Conservation (phyloP, 768 basidiomycete genomes). For the Boletus huronensis region DNA sequence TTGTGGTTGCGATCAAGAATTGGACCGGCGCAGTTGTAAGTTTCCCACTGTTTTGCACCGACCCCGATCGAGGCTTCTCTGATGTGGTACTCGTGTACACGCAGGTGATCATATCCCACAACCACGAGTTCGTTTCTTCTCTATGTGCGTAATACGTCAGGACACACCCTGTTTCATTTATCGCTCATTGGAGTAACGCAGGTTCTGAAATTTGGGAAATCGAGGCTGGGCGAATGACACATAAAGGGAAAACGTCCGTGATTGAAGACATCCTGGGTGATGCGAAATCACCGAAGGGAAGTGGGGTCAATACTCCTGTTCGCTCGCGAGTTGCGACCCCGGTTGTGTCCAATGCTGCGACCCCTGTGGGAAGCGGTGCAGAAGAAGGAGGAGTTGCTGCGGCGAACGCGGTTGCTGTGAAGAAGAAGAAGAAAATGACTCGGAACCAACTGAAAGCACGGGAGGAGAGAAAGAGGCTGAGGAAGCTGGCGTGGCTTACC, state of each 20-base stretch:
- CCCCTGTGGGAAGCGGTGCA: constrained; percentile 76
- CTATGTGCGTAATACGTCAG: constrained; percentile 54
- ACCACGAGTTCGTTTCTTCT: constrained; percentile 81
- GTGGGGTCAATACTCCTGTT: constrained; percentile 66
- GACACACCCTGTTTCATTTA: constrained; percentile 7
- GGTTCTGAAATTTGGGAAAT: constrained; percentile 96
- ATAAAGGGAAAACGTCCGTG: constrained; percentile 83
- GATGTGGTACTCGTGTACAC: constrained; percentile 15
- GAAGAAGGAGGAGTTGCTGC: constrained; percentile 49
- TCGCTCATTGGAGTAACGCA: constrained; percentile 29
- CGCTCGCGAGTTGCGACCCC: constrained; percentile 71
- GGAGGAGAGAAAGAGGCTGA: constrained; percentile 77
- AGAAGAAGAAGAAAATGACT: constrained; percentile 91
- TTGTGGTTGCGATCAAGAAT: constrained; percentile 91
- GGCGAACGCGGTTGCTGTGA: constrained; percentile 38
- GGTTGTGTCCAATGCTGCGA: constrained; percentile 62
- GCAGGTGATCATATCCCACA: constrained; percentile 95
- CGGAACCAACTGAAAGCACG: constrained; percentile 85
- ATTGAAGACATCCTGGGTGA: constrained; percentile 83
- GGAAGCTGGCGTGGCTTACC: constrained; percentile 81
- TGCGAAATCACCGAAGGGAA: constrained; percentile 64
- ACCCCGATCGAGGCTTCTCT: constrained; percentile 12
- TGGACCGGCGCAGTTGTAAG: constrained; percentile 88
- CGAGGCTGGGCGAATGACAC: constrained; percentile 77
- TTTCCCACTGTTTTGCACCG: constrained; percentile 13